Evolutionary conservation across 2,329 filamentous ascomycete genomes (phyloP).

Genomic region (Pseudocercospora fuligena): DNA sequence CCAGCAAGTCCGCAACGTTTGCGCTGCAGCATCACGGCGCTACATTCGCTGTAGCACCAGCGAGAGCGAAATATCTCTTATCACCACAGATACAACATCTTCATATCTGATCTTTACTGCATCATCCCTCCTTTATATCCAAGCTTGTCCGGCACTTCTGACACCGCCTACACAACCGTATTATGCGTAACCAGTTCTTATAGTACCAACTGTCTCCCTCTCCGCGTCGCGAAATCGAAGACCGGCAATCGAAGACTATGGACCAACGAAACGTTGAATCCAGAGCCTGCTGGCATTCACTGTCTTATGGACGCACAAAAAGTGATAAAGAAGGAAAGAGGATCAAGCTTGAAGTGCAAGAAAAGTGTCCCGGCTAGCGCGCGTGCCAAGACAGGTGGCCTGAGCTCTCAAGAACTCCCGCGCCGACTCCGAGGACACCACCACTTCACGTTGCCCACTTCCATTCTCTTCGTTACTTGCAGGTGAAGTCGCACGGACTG

Average conservation of each 20-base stretch:
- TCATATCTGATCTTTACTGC: not conserved
- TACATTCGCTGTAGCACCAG: not conserved
- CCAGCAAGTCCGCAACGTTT: not conserved
- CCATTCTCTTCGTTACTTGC: not conserved
- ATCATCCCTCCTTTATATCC: not conserved
- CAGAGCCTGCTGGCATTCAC: slow-evolving; percentile 26
- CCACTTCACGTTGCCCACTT: not conserved
- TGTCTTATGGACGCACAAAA: slow-evolving; percentile 26
- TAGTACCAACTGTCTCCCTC: slow-evolving; percentile 34
- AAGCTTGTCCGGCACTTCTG: slow-evolving; percentile 34
- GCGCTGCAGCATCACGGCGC: not conserved
- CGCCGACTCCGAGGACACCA: not conserved
- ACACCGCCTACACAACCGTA: slow-evolving; percentile 34
- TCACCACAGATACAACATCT: not conserved
- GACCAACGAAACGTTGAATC: slow-evolving; percentile 19
- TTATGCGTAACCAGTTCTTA: slow-evolving; percentile 37
- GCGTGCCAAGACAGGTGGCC: slow-evolving; percentile 1
- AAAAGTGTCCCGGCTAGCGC: not conserved
- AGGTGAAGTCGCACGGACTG: not conserved
- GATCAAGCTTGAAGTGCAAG: not conserved
- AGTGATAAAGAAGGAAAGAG: slow-evolving; percentile 14
- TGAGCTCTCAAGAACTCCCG: not conserved
- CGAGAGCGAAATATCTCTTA: not conserved
- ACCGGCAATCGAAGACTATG: slow-evolving; percentile 24
- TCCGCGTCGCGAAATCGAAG: slow-evolving; percentile 35